These are phyloP conservation scores for Boletus sensibilis DNA, from an alignment of 768 basidiomycete species.

Conservation along the genomic window DNA sequence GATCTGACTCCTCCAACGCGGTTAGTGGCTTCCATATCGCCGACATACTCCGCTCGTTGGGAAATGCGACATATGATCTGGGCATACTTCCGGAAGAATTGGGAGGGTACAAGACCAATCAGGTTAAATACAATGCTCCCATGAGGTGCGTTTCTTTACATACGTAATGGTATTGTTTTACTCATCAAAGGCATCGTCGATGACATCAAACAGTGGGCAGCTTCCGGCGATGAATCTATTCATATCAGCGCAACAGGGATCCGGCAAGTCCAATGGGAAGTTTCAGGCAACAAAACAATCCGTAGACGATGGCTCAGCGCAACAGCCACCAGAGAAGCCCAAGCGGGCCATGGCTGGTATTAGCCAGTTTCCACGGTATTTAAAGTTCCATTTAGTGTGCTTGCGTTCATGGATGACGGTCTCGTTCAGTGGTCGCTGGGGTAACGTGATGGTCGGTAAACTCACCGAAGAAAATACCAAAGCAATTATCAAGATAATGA, in stretches of 20 bases:
- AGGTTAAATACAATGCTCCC: background rate
- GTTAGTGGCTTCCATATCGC: background rate
- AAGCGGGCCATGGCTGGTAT: background rate
- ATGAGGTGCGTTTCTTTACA: background rate
- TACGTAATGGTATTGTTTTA: background rate
- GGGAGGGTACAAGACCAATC: background rate
- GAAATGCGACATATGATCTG: background rate
- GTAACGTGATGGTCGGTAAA: conserved; percentile 13
- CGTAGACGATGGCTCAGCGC: background rate
- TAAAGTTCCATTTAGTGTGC: background rate
- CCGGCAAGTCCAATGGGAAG: conserved; percentile 2
- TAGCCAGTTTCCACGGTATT: conserved; percentile 2
- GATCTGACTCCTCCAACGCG: background rate
- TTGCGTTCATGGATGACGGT: background rate
- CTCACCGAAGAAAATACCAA: no score
- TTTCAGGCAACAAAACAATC: background rate
- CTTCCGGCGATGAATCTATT: background rate
- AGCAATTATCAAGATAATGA: conserved; percentile 8
- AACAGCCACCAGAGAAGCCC: background rate
- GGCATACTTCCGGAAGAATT: background rate
- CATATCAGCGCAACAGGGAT: no score
- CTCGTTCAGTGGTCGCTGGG: conserved; percentile 11
- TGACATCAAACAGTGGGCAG: background rate
- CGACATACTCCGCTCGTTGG: background rate
- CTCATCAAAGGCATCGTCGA: background rate